Base-by-base conservation (phyloP, 176 grass and related monocot genomes). In the Areca catechu region DNA sequence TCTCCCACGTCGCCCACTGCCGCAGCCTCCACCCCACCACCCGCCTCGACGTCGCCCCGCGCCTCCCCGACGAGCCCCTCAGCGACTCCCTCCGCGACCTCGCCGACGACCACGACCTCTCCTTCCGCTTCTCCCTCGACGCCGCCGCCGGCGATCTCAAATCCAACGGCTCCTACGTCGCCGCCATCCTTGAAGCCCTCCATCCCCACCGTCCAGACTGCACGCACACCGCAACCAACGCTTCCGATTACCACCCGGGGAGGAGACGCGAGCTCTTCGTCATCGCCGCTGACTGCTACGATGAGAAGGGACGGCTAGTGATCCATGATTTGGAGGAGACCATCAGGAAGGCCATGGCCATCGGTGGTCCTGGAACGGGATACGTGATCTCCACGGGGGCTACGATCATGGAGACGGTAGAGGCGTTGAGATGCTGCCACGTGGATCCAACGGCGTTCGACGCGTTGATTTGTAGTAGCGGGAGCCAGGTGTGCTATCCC, bases 401-500 rank as follows among this genome's bases (percentile, higher is more conserved):
- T 56, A 88, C 80, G 27, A 15, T 84, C 10, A 3, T 7, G 17
- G 92, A 91, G 76, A 53, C 71, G 5, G 62, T 55, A 1, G 75
- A 73, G 3, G 87, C 72, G 61, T 25, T 97, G 17, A 49, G 19
- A 53, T 24, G 53, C 3, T 85, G 81, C 80, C 57, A 83, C 43
- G 78, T 71, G 7, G 86, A 90, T 16, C 69, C 69, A 5, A 59
- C 25, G 17, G 24, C 16, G 58, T 97, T 97, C 53, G 93, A 97
- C 65, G 86, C 86, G 22, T 72, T 97, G 15, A 54, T 97, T 3
- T 88, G 93, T 60, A 87, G 86, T 37, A 91, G 93, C 66, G 93
- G 93, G 16, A 81, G 83, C 34, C 80, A 97, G 72, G 55, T 97
- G 10, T 97, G 68, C 83, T 91, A 97, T 78, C 93, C 87, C 51